Conservation (phyloP, 805 yeast genomes). For the Candida alai region DNA sequence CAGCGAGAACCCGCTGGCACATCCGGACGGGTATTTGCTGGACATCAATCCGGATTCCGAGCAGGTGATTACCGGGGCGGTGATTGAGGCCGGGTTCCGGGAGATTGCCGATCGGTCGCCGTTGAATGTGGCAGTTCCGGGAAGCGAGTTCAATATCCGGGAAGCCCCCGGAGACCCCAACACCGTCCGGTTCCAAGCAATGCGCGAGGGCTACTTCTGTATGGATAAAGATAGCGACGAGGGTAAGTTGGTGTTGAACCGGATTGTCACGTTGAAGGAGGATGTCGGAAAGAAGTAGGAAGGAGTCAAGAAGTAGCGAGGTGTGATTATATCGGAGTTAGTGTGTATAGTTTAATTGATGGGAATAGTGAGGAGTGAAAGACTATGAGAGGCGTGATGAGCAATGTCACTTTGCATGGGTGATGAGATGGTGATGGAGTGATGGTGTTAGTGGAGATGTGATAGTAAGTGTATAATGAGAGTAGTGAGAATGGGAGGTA, state of each 20-base stretch:
- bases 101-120: conserved; percentile 72
- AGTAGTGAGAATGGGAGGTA: no score
- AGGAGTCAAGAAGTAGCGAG: neutral
- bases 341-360: no score
- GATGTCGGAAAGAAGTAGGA: conserved; percentile 13
- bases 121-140: conserved; percentile 58
- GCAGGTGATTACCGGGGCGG: conserved; percentile 56
- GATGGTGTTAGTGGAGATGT: no score
- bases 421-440: no score
- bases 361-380: no score
- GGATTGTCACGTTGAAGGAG: conserved; percentile 91
- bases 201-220: conserved; percentile 94
- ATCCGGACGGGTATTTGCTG: conserved; percentile 83
- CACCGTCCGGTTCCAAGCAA: conserved; percentile 95
- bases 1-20: conserved; percentile 84
- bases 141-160: conserved; percentile 63
- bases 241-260: conserved; percentile 68
- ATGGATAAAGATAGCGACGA: conserved; percentile 72
- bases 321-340: no score
- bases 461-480: no score
- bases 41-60: conserved; percentile 84
- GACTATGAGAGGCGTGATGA: no score
- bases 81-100: conserved; percentile 71
- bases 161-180: conserved; percentile 67
- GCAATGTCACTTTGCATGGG: no score